Conservation (phyloP, 495 filamentous ascomycete species). For the Neurospora intermedia region DNA sequence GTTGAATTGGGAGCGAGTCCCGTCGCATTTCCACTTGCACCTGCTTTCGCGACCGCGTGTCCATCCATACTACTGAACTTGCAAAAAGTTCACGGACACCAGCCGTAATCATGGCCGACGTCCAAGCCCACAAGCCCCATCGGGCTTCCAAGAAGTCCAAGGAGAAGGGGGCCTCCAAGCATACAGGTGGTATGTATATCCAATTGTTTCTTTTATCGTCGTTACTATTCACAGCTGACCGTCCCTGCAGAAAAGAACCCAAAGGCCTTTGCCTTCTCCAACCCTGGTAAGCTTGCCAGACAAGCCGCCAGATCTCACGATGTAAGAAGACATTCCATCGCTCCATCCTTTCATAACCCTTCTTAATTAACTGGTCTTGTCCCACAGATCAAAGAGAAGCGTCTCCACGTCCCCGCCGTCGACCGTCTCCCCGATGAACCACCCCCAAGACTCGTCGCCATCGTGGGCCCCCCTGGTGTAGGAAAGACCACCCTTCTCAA, state of each 20-base stretch:
- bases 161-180: constrained; percentile 73
- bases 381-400: constrained; percentile 77
- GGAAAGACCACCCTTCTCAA: constrained; percentile 60
- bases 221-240: not conserved
- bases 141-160: constrained; percentile 74
- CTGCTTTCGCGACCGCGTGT: not conserved
- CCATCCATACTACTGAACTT: not conserved
- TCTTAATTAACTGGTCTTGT: constrained; percentile 1
- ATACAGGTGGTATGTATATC: constrained; percentile 16
- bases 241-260: constrained; percentile 58
- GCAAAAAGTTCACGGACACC: not conserved
- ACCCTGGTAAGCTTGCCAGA: constrained; percentile 74
- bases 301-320: constrained; percentile 83
- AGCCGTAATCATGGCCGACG: constrained; percentile 48
- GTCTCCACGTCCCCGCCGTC: constrained; percentile 88
- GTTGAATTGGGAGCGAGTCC: not conserved
- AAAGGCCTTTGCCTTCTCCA: constrained; percentile 81
- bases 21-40: constrained; percentile 4
- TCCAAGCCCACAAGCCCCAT: constrained; percentile 79
- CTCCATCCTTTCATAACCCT: not conserved
- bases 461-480: constrained; percentile 90
- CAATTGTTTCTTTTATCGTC: not conserved
- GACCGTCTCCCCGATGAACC: constrained; percentile 92
- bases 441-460: constrained; percentile 81
- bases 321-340: constrained; percentile 38